Percentiles rank a stretch among this genome's conserved stretches.
phyloP scores from a whole-genome alignment of 805 yeast species.

The Wickerhamiella kurtzmanii region DNA sequence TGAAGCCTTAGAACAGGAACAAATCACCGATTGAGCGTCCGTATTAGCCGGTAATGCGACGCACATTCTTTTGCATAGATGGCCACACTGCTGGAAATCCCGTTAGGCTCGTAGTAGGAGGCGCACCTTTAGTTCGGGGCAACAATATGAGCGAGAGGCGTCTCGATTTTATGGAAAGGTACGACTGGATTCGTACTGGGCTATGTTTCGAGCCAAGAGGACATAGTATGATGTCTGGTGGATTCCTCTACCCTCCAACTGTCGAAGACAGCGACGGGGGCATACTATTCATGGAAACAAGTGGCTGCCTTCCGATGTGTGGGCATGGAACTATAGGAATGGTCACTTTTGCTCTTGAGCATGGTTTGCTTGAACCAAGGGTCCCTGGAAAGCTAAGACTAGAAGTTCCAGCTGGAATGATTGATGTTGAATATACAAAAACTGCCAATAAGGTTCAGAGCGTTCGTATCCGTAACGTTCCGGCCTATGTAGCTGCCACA shows the following conservation, averaged over 20 bases:
- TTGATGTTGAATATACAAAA: neutral
- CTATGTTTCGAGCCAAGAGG: neutral
- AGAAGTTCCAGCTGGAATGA: neutral
- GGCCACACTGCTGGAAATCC: slow-evolving; percentile 1
- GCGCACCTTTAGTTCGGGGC: neutral
- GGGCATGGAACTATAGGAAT: neutral
- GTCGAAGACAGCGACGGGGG: neutral
- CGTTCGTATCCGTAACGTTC: neutral
- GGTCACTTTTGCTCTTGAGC: neutral
- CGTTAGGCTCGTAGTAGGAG: neutral
- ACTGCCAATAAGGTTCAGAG: neutral
- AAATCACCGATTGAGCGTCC: neutral
- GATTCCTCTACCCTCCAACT: neutral
- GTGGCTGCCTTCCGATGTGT: slow-evolving; percentile 1
- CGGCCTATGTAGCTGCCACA: neutral
- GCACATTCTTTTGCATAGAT: neutral
- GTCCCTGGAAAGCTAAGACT: neutral
- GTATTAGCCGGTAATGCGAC: neutral
- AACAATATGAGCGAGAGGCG: neutral
- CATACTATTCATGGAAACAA: neutral
- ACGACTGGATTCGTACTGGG: neutral
- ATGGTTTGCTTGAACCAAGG: neutral
- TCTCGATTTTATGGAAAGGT: neutral
- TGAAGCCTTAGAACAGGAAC: neutral
- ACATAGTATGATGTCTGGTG: slow-evolving; percentile 1